Conservation (phyloP, 768 basidiomycete genomes). For the Leccinum fibrillosum region DNA sequence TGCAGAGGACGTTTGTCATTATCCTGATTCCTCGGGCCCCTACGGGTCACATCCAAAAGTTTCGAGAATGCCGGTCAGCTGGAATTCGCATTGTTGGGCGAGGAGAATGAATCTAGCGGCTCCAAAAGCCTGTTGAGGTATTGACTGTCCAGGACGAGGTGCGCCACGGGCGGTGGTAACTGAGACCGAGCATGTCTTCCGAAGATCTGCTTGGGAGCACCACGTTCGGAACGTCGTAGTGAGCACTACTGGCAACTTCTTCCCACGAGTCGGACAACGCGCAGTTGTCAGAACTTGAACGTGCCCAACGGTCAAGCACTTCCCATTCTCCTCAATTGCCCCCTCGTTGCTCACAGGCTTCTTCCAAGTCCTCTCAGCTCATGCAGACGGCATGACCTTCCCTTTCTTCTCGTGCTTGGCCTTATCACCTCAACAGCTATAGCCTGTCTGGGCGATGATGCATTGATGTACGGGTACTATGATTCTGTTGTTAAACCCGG, state of each 20-base stretch:
- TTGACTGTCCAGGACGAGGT: slow-evolving; percentile 80
- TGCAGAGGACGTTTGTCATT: slow-evolving; percentile 90
- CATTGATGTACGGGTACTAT: slow-evolving; percentile 32
- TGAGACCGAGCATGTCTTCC: slow-evolving; percentile 88
- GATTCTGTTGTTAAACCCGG: slow-evolving; percentile 51
- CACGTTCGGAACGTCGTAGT: slow-evolving; percentile 74
- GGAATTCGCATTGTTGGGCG: slow-evolving; percentile 90
- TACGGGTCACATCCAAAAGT: slow-evolving; percentile 82
- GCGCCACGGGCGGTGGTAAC: slow-evolving; percentile 73
- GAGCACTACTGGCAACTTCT: no score
- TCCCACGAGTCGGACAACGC: no score
- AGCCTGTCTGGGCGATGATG: slow-evolving; percentile 53
- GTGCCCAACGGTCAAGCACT: not conserved
- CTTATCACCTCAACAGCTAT: slow-evolving; percentile 45
- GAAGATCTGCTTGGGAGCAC: slow-evolving; percentile 89
- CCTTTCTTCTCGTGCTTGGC: not conserved
- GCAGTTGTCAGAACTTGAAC: no score
- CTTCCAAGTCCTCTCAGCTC: slow-evolving; percentile 49
- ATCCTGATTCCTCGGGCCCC: slow-evolving; percentile 71
- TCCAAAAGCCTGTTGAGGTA: slow-evolving; percentile 77
- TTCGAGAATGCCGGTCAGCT: slow-evolving; percentile 91
- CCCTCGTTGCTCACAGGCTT: slow-evolving; percentile 10
- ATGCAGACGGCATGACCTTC: slow-evolving; percentile 55
- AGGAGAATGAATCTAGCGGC: slow-evolving; percentile 92
- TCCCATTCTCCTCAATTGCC: not conserved